phyloP scores from a whole-genome alignment of 371 early-diverging fungal species.

The Mucor racemosus region DNA sequence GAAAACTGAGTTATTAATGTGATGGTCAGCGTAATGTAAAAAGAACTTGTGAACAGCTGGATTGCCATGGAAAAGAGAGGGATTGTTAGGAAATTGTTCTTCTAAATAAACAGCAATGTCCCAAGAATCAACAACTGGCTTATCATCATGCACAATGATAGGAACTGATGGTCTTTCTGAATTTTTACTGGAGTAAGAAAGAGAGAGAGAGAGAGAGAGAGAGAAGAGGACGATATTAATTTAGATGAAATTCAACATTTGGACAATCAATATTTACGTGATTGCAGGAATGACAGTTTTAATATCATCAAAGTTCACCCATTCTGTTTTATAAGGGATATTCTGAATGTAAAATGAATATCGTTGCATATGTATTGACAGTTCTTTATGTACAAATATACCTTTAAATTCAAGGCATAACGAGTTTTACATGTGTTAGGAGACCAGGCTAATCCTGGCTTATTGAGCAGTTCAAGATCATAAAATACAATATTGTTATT shows the following conservation, averaged over 20 bases:
- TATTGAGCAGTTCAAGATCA: slow-evolving; percentile 22
- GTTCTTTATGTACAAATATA: slow-evolving; percentile 5
- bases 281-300: slow-evolving; percentile 10
- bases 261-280: slow-evolving; percentile 13
- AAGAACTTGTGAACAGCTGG: slow-evolving; percentile 21
- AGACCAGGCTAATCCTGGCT: slow-evolving; percentile 15
- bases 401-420: slow-evolving; percentile 31
- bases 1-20: background rate
- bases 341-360: slow-evolving; percentile 11
- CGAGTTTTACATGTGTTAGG: slow-evolving; percentile 31
- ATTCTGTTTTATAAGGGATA: slow-evolving; percentile 26
- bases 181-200: slow-evolving; percentile 12
- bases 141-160: slow-evolving; percentile 20
- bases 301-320: slow-evolving; percentile 19
- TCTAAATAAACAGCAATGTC: slow-evolving; percentile 29
- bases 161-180: slow-evolving; percentile 18
- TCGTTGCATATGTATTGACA: background rate
- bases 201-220: no score
- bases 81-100: slow-evolving; percentile 15
- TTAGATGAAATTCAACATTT: background rate
- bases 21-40: background rate
- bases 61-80: slow-evolving; percentile 24
- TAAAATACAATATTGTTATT: slow-evolving; percentile 9
- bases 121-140: slow-evolving; percentile 27
- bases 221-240: no score